Evolutionary conservation across 768 basidiomycete species (phyloP).

Genomic region (Myochromella boudieri): DNA sequence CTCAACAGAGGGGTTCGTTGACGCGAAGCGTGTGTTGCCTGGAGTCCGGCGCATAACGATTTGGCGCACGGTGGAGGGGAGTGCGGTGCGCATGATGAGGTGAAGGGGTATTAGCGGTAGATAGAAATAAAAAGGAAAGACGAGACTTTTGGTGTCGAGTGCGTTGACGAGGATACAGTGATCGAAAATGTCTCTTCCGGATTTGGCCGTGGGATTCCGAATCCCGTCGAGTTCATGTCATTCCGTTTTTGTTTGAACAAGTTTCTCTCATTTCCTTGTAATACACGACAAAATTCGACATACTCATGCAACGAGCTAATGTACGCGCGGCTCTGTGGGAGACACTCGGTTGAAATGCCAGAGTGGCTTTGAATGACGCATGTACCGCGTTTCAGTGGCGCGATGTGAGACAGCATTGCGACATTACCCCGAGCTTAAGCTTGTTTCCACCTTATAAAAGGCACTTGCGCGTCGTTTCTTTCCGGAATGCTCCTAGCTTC

Average conservation of each 20-base stretch:
- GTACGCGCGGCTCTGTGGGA: no score
- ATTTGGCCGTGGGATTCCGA: conserved; percentile 17
- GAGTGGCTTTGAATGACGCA: no score
- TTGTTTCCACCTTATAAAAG: not conserved
- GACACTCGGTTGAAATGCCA: no score
- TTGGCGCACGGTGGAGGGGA: conserved; percentile 27
- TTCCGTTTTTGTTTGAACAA: no score
- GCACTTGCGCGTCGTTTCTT: not conserved
- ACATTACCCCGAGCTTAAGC: not conserved
- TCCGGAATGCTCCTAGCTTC: no score
- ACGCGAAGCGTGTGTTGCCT: conserved; percentile 32
- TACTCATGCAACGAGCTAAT: no score
- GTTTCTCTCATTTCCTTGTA: no score
- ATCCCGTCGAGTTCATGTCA: no score
- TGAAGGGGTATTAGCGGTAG: conserved; percentile 7
- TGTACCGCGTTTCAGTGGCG: not conserved
- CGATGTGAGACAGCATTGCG: not conserved
- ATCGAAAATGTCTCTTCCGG: conserved; percentile 18
- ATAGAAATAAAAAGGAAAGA: conserved; percentile 9
- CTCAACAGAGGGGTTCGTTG: conserved; percentile 39
- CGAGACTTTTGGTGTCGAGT: not conserved
- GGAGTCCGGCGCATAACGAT: conserved; percentile 24
- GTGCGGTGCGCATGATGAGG: conserved; percentile 24
- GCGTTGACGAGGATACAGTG: conserved; percentile 2
- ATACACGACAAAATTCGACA: no score